These are phyloP conservation scores for Stenogyne calaminthoides DNA, from an alignment of 305 asterid species.

Conservation along the genomic window DNA sequence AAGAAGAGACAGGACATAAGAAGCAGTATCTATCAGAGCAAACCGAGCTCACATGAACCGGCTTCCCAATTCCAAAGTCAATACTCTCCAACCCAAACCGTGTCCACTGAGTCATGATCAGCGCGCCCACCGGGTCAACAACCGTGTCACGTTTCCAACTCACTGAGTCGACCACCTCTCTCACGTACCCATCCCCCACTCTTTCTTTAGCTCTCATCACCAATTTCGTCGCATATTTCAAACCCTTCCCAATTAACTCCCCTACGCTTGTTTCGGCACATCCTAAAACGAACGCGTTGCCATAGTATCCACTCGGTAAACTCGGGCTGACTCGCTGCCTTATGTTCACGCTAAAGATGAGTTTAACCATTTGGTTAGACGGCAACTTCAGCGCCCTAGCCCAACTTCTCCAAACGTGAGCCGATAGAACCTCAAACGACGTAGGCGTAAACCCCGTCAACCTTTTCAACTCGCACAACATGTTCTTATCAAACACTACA, in stretches of 20 bases:
- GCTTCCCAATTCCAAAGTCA: conserved; percentile 70
- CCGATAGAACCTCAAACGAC: conserved; percentile 64
- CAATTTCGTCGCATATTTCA: conserved; percentile 41
- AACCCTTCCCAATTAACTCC: conserved; percentile 42
- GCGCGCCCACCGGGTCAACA: conserved; percentile 66
- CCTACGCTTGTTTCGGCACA: conserved; percentile 46
- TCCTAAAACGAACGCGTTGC: conserved; percentile 65
- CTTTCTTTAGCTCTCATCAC: conserved; percentile 53
- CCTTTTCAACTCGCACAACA: conserved; percentile 46
- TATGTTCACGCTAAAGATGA: conserved; percentile 55
- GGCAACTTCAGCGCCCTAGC: conserved; percentile 51
- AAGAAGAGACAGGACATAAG: conserved; percentile 44
- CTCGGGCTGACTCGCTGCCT: conserved; percentile 58
- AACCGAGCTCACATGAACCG: conserved; percentile 58
- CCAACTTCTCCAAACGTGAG: conserved; percentile 78
- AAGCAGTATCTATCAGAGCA: conserved; percentile 54
- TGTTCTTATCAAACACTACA: conserved; percentile 30
- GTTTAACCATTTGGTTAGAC: conserved; percentile 44
- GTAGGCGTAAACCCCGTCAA: conserved; percentile 25
- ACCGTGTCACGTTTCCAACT: conserved; percentile 43
- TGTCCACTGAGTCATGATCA: conserved; percentile 79
- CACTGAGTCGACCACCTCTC: conserved; percentile 63
- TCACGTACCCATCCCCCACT: conserved; percentile 58
- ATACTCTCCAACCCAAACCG: conserved; percentile 60
- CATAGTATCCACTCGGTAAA: conserved; percentile 62